These are phyloP conservation scores for Anisodus tanguticus DNA, from an alignment of 257 asterid genomes.

Conservation along the genomic window DNA sequence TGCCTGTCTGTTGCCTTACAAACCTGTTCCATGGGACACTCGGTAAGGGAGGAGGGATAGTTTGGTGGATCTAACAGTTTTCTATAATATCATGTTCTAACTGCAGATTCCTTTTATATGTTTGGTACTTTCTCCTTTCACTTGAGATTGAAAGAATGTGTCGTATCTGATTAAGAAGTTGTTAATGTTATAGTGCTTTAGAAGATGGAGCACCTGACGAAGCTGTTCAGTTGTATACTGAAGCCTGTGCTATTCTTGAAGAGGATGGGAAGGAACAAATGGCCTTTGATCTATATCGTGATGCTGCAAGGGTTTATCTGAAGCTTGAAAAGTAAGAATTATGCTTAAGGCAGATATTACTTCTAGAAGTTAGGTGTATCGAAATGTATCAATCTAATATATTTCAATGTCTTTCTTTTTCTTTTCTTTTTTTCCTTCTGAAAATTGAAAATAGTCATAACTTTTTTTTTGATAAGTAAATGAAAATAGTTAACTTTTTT, in stretches of 20 bases:
- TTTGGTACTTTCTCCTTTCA: not conserved
- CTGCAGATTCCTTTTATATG: constrained; percentile 16
- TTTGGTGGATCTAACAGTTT: not conserved
- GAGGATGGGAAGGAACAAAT: constrained; percentile 97
- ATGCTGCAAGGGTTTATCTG: constrained; percentile 75
- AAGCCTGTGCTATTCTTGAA: constrained; percentile 82
- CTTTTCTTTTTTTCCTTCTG: not conserved
- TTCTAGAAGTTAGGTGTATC: not conserved
- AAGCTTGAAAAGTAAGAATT: constrained; percentile 89
- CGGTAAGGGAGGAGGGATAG: not conserved
- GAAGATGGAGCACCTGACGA: constrained; percentile 84
- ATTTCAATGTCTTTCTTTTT: not conserved
- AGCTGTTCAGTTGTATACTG: constrained; percentile 82
- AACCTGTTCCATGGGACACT: not conserved
- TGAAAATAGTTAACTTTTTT: too few relatives aligned
- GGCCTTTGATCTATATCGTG: constrained; percentile 95
- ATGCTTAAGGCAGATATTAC: not conserved
- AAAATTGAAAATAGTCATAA: not conserved
- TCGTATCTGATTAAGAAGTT: constrained; percentile 23
- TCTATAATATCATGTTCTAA: not conserved
- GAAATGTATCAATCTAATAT: not conserved
- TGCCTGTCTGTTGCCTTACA: not conserved
- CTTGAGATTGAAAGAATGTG: constrained; percentile 26
- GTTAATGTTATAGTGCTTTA: constrained; percentile 58
- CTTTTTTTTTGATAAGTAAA: too few relatives aligned